Conservation (phyloP, 2,329 filamentous ascomycete species). For the Aspergillus hiratsukae region DNA sequence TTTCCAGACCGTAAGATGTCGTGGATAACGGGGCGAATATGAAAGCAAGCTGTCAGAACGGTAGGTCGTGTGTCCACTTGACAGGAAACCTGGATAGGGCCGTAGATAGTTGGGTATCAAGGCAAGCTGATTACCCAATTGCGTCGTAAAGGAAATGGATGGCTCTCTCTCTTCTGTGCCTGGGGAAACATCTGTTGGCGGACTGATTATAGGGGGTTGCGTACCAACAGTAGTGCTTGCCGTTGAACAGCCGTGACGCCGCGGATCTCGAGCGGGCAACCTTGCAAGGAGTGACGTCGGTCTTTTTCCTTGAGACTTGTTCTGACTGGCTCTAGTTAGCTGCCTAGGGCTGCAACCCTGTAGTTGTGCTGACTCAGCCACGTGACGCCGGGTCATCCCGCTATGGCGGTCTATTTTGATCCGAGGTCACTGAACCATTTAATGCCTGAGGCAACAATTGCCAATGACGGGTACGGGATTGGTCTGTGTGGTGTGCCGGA, state of each 20-base stretch:
- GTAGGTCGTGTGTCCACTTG: not conserved
- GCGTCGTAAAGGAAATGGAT: conserved; percentile 2
- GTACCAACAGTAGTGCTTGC: not conserved
- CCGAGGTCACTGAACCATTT: conserved; percentile 9
- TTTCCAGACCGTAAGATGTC: not conserved
- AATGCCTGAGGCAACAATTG: conserved; percentile 23
- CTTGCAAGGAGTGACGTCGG: conserved; percentile 25
- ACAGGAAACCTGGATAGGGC: not conserved
- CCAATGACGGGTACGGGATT: conserved; percentile 20
- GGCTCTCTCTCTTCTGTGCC: conserved; percentile 2
- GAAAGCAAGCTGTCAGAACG: not conserved
- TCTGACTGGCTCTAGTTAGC: conserved; percentile 4
- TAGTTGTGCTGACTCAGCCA: conserved; percentile 4
- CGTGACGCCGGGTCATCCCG: conserved; percentile 3
- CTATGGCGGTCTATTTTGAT: not conserved
- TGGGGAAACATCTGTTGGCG: conserved; percentile 8
- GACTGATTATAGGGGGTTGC: conserved; percentile 4
- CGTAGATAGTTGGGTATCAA: conserved; percentile 9
- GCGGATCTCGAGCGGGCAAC: conserved; percentile 2
- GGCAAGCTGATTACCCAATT: conserved; percentile 9
- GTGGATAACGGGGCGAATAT: not conserved
- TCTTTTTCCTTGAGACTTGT: not conserved
- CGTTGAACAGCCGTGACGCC: conserved; percentile 8
- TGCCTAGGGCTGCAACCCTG: conserved; percentile 23
- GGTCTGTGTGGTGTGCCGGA: conserved; percentile 26